Percentiles rank a stretch among this genome's conserved stretches.
Conservation (phyloP, 768 basidiomycete species). For the Phaeotremella fagi region DNA sequence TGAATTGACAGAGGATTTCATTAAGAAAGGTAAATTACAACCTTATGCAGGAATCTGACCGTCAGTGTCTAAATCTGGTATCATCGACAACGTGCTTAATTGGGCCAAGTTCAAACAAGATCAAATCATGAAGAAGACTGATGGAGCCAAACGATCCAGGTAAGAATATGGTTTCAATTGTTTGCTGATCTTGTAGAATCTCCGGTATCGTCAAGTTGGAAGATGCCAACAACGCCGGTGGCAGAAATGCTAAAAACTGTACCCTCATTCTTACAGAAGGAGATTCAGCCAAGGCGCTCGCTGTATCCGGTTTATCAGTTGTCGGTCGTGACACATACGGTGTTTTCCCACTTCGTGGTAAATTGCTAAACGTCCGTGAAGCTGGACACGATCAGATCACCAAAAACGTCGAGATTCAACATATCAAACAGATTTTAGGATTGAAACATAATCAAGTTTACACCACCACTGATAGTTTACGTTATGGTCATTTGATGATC, state of each 20-base stretch:
- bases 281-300: conserved; percentile 96
- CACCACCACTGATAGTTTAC: conserved; percentile 59
- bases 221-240: conserved; percentile 96
- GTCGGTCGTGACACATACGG: conserved; percentile 96
- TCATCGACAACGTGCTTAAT: conserved; percentile 84
- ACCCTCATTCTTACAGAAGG: conserved; percentile 98
- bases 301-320: conserved; percentile 87
- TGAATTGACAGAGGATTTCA: conserved; percentile 77
- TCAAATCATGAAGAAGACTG: conserved; percentile 91
- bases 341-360: conserved; percentile 95
- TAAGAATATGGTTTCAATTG: conserved; percentile 42
- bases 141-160: conserved; percentile 85
- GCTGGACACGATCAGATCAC: conserved; percentile 92
- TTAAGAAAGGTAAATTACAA: conserved; percentile 77
- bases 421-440: conserved; percentile 97
- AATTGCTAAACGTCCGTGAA: conserved; percentile 93
- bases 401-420: conserved; percentile 96
- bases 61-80: conserved; percentile 76
- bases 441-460: conserved; percentile 92
- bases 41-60: not conserved
- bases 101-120: conserved; percentile 98
- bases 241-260: conserved; percentile 69
- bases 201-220: conserved; percentile 87
- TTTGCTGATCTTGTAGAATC: conserved; percentile 57
- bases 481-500: conserved; percentile 95